Percentiles rank a stretch among this genome's conserved stretches.
Evolutionary conservation across 2,329 filamentous ascomycete genomes (phyloP).

Genomic region (Pseudopithomyces chartarum): DNA sequence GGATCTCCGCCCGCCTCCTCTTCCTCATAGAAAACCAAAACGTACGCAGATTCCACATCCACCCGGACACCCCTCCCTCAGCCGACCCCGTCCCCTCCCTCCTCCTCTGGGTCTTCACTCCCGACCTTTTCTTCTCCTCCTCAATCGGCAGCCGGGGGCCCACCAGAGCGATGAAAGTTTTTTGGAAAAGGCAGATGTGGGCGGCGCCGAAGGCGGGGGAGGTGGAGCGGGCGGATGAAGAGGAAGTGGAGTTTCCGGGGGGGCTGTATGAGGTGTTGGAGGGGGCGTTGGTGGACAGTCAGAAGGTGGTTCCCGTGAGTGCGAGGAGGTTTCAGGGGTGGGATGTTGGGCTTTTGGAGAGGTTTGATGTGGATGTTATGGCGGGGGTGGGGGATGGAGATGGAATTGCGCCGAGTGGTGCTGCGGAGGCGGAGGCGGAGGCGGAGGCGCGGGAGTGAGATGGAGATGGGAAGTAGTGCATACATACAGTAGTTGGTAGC

Average conservation of each 20-base stretch:
- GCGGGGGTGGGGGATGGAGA: neutral
- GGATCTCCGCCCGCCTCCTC: slow-evolving; percentile 61
- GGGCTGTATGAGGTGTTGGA: slow-evolving; percentile 56
- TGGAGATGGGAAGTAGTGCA: too few relatives aligned
- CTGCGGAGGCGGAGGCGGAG: neutral
- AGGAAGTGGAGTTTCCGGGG: slow-evolving; percentile 58
- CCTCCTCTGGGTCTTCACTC: slow-evolving; percentile 65
- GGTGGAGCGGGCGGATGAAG: slow-evolving; percentile 50
- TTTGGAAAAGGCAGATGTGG: slow-evolving; percentile 52
- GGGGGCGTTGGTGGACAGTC: slow-evolving; percentile 55
- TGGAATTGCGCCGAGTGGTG: too few relatives aligned
- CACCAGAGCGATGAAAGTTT: slow-evolving; percentile 61
- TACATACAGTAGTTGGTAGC: too few relatives aligned
- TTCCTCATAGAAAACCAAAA: slow-evolving; percentile 61
- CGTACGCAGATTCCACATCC: slow-evolving; percentile 62
- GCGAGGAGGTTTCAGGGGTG: slow-evolving; percentile 68
- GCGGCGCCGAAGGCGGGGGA: slow-evolving; percentile 32
- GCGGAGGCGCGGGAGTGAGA: neutral
- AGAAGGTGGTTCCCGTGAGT: slow-evolving; percentile 57
- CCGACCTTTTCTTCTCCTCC: slow-evolving; percentile 62
- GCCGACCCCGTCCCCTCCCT: slow-evolving; percentile 22
- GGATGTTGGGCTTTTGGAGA: slow-evolving; percentile 67
- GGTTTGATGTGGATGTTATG: slow-evolving; percentile 50
- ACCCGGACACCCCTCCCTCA: slow-evolving; percentile 14
- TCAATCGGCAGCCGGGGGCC: slow-evolving; percentile 45